Evolutionary conservation across 257 asterid genomes (phyloP), one percentile per base, ranked within the genome.

Genomic region (Lithospermum erythrorhizon): DNA sequence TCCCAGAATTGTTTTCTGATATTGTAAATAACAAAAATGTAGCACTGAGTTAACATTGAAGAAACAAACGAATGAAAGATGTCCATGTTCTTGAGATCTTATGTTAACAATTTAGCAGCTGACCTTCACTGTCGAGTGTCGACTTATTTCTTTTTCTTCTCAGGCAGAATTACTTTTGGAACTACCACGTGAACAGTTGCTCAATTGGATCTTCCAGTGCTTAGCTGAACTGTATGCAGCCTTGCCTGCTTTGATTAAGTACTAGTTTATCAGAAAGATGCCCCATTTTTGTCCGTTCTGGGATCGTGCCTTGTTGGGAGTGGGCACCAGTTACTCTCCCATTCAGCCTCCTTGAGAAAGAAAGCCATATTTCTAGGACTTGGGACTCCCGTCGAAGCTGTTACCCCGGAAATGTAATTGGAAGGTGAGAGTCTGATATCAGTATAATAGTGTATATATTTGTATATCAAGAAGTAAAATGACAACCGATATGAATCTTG

Each of bases 101-200:
- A 53, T 20, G 57, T 16, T 53, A 53, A 53, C 10, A 7, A 53
- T 22, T 53, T 53, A 22, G 0, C 57, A n/a, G 57, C 14, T 53
- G 57, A 52, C 59, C 20, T 58, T 47, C 57, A 25, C 27, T 23
- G 47, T 18, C 19, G 32, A 25, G 19, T 23, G 47, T 18, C 19
- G 32, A n/a, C 29, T 61, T 17, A 37, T 37, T 65, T 25, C 37
- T 16, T n/a, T 60, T 30, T 59, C 20, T 70, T 67, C 69, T 60
- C 81, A 90, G 98, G 98, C 87, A 45, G 95, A 81, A 79, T 85
- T 90, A 24, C 94, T 87, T 59, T 71, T 90, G 85, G 98, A 90
- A 76, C 83, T 90, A 61, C 98, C 98, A 37, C 82, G 84, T 75
- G 96, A 90, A 79, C 96, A 90, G 79, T 71, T 90, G 80, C 95